A percentile compares a stretch with the other conserved stretches of the same genome.
phyloP scores from a whole-genome alignment of 371 early-diverging fungal species.

The Circinella minor region DNA sequence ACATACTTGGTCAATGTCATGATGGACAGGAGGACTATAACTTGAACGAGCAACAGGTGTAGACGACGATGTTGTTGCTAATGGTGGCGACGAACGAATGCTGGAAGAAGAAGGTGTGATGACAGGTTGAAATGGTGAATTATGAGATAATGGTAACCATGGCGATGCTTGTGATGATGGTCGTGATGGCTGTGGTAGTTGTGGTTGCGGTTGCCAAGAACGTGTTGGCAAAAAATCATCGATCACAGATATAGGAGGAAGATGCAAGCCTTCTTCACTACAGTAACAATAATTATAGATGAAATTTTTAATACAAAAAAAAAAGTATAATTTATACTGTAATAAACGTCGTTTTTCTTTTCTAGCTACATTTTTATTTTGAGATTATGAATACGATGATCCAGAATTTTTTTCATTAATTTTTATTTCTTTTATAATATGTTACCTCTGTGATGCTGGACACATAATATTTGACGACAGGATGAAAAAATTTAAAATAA shows the following conservation, averaged over 20 bases:
- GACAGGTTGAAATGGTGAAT: constrained; percentile 2
- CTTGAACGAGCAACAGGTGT: background rate
- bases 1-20: constrained; percentile 4
- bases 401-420: too few relatives aligned
- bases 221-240: constrained; percentile 19
- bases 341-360: too few relatives aligned
- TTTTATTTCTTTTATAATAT: too few relatives aligned
- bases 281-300: background rate
- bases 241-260: constrained; percentile 26
- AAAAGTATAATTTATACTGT: too few relatives aligned
- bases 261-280: constrained; percentile 7
- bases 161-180: background rate
- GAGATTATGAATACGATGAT: background rate
- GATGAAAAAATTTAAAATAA: background rate
- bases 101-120: background rate
- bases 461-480: constrained; percentile 8
- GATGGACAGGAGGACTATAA: background rate
- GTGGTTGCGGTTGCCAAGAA: constrained; percentile 16
- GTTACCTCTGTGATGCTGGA: constrained; percentile 12
- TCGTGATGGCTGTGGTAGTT: background rate
- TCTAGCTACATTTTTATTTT: too few relatives aligned
- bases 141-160: background rate
- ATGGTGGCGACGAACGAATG: background rate
- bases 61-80: background rate
- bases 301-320: too few relatives aligned